phyloP scores from a whole-genome alignment of 495 filamentous ascomycete species.

The Talaromyces ruber region DNA sequence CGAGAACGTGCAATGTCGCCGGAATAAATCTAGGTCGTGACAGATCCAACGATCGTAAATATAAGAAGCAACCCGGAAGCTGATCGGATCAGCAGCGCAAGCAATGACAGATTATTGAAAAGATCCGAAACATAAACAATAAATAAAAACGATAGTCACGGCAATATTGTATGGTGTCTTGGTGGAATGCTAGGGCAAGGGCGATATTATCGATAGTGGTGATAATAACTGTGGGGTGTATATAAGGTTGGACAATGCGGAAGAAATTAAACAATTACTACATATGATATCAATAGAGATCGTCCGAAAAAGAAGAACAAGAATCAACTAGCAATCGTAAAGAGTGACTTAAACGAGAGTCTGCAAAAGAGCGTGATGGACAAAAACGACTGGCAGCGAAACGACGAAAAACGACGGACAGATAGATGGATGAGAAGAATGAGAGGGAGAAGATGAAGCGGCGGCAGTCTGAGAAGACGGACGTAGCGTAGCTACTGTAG shows the following conservation, averaged over 20 bases:
- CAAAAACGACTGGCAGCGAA: conserved; percentile 10
- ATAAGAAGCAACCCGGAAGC: not conserved
- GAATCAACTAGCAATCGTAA: conserved; percentile 1
- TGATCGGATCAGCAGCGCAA: not conserved
- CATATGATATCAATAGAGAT: conserved; percentile 12
- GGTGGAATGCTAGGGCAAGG: conserved; percentile 4
- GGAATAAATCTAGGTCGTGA: conserved; percentile 3
- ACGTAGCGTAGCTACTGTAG: too few species aligned
- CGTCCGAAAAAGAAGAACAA: conserved; percentile 12
- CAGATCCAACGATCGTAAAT: conserved; percentile 2
- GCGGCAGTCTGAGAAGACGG: not conserved
- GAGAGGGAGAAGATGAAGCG: conserved; percentile 2
- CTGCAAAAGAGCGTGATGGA: conserved; percentile 7
- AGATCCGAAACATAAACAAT: conserved; percentile 3
- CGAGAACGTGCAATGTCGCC: conserved; percentile 1
- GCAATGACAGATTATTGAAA: not conserved
- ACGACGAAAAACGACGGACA: conserved; percentile 9
- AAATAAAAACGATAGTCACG: not conserved
- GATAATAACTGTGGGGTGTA: conserved; percentile 3
- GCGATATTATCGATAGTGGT: conserved; percentile 6
- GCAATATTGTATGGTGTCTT: not conserved
- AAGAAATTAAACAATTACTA: conserved; percentile 3
- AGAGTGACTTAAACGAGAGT: conserved; percentile 5
- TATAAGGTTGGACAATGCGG: not conserved
- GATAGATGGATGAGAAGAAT: not conserved